Evolutionary conservation across 2,329 filamentous ascomycete genomes (phyloP).

Genomic region (Emmonsiellopsis sp.): DNA sequence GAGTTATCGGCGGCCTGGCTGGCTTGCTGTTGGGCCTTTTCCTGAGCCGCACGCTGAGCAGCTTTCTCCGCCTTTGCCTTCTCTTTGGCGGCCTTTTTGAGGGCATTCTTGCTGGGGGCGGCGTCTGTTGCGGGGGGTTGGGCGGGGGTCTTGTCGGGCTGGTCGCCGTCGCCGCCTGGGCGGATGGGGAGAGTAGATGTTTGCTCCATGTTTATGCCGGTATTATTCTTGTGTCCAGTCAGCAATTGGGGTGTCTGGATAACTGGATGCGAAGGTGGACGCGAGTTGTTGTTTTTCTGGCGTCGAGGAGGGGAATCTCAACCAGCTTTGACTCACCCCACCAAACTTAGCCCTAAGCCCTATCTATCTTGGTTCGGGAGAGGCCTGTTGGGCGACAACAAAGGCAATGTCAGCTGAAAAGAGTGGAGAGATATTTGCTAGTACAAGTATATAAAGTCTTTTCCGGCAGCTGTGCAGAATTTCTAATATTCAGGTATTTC

Average conservation of each 20-base stretch:
- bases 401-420: not conserved
- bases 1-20: slow-evolving; percentile 51
- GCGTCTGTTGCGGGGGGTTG: slow-evolving; percentile 28
- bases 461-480: no score
- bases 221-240: not conserved
- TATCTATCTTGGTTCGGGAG: not conserved
- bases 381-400: not conserved
- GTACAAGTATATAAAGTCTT: no score
- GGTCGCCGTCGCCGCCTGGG: slow-evolving; percentile 6
- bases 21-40: slow-evolving; percentile 59
- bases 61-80: slow-evolving; percentile 82
- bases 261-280: not conserved
- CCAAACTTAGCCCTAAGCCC: slow-evolving; percentile 8
- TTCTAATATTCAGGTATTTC: no score
- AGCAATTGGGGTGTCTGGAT: not conserved
- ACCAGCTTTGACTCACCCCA: slow-evolving; percentile 3
- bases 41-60: slow-evolving; percentile 59
- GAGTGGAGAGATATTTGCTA: not conserved
- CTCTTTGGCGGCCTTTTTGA: slow-evolving; percentile 83
- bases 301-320: not conserved
- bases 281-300: not conserved
- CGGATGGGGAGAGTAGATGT: slow-evolving; percentile 11
- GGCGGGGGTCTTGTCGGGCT: slow-evolving; percentile 16
- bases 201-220: slow-evolving; percentile 10
- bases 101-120: slow-evolving; percentile 63